Conservation (phyloP, 2,329 filamentous ascomycete species). For the Monosporascus sp. region DNA sequence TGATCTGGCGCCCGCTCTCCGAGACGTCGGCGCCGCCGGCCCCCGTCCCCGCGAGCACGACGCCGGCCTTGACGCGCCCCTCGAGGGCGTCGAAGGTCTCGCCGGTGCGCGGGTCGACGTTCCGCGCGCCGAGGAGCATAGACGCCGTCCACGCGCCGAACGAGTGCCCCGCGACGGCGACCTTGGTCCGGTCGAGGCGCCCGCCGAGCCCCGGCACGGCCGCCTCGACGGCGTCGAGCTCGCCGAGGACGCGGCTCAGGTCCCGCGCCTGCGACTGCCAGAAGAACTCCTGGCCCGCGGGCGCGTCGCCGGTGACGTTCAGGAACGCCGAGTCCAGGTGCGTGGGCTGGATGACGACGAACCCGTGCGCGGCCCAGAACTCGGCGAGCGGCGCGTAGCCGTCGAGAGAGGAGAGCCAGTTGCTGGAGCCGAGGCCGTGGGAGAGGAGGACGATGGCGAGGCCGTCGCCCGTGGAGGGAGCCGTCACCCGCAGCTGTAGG, state of each 20-base stretch:
- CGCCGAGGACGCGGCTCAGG: conserved; percentile 31
- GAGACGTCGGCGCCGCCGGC: conserved; percentile 24
- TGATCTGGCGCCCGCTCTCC: conserved; percentile 18
- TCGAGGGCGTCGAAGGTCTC: conserved; percentile 16
- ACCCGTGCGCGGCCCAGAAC: conserved; percentile 37
- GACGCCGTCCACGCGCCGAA: conserved; percentile 29
- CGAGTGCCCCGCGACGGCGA: conserved; percentile 35
- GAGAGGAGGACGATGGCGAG: conserved; percentile 36
- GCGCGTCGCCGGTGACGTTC: conserved; percentile 9
- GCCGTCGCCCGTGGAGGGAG: conserved; percentile 23
- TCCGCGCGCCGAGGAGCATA: conserved; percentile 29
- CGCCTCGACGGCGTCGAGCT: conserved; percentile 30
- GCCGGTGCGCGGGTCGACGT: conserved; percentile 26
- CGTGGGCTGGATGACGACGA: conserved; percentile 37
- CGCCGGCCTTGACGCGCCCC: conserved; percentile 31
- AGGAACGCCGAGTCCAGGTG: conserved; percentile 32
- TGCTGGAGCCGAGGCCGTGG: conserved; percentile 33
- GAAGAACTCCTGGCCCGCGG: conserved; percentile 21
- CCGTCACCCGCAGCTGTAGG: conserved; percentile 30
- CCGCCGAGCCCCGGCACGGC: conserved; percentile 26
- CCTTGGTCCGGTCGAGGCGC: conserved; percentile 26
- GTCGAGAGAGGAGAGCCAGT: conserved; percentile 34
- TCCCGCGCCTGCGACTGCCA: conserved; percentile 30
- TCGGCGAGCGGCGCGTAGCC: conserved; percentile 35
- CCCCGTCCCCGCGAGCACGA: conserved; percentile 29